These are phyloP conservation scores for Dendrobium catenatum DNA, from an alignment of 106 monocot species.

Conservation along the genomic window DNA sequence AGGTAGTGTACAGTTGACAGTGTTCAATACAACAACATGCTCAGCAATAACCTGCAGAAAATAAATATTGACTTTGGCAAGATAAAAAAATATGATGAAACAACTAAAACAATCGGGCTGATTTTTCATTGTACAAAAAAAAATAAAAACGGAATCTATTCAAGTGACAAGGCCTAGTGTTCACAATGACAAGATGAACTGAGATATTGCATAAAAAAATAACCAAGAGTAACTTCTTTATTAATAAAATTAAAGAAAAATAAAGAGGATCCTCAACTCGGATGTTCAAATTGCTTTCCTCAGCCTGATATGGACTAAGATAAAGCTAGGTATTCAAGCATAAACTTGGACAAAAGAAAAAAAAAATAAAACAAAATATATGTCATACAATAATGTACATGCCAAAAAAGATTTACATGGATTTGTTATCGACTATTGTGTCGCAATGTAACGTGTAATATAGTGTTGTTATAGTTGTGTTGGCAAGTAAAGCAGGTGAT, in stretches of 20 bases:
- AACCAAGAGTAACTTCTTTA: not conserved
- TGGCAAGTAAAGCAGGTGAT: not conserved
- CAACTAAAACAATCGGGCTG: not conserved
- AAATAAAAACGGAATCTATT: not conserved
- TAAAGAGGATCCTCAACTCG: not conserved
- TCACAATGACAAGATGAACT: not conserved
- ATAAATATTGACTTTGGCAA: not conserved
- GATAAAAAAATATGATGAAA: not conserved
- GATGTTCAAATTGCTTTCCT: not conserved
- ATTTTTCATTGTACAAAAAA: not conserved
- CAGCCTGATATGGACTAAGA: not conserved
- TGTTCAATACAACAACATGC: conserved; percentile 69
- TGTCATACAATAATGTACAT: not conserved
- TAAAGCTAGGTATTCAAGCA: not conserved
- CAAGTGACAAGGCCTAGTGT: not conserved
- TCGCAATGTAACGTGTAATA: not conserved
- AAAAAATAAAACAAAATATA: not conserved
- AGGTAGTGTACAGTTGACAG: conserved; percentile 66
- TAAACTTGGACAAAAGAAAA: not conserved
- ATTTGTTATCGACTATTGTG: not conserved
- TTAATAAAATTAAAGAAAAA: not conserved
- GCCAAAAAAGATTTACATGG: not conserved
- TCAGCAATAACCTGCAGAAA: conserved; percentile 62
- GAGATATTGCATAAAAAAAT: not conserved
- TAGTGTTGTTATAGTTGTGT: not conserved